Conservation (phyloP, 345 rosid species). For the Rhodamnia argentea region DNA sequence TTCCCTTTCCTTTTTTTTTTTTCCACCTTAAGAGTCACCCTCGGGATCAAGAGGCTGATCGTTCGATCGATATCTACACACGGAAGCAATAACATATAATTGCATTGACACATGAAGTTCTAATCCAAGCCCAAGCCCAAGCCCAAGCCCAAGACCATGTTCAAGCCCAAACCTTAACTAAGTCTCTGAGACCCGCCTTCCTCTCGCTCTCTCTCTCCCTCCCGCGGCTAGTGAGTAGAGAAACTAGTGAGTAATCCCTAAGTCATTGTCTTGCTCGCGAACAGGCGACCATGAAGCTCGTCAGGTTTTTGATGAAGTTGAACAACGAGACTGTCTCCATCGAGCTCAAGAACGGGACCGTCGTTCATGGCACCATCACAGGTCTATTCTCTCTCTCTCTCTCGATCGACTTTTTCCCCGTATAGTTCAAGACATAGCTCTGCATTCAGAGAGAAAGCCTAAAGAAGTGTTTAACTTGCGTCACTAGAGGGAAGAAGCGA, state of each 20-base stretch:
- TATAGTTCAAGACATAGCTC: neutral
- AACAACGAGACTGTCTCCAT: conserved; percentile 95
- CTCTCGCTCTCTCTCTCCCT: too few relatives aligned
- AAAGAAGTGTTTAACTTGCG: neutral
- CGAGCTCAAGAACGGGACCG: conserved; percentile 93
- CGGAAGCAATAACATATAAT: neutral
- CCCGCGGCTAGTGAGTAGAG: neutral
- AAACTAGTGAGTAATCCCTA: neutral
- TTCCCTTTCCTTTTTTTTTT: too few relatives aligned
- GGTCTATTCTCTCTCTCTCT: conserved; percentile 21
- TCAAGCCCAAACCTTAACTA: neutral
- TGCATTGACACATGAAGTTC: neutral
- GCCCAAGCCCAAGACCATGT: neutral
- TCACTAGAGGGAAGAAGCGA: neutral
- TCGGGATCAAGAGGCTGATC: too few relatives aligned
- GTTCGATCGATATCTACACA: neutral
- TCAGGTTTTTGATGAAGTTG: conserved; percentile 93
- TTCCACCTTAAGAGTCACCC: too few relatives aligned
- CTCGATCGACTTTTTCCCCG: neutral
- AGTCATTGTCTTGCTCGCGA: neutral
- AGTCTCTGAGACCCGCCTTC: neutral
- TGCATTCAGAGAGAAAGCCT: neutral
- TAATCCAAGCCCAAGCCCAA: neutral
- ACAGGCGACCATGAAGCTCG: conserved; percentile 37
- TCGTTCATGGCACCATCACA: conserved; percentile 90